These are phyloP conservation scores for Phaeolepiota aurea DNA, from an alignment of 768 basidiomycete species.

Conservation along the genomic window DNA sequence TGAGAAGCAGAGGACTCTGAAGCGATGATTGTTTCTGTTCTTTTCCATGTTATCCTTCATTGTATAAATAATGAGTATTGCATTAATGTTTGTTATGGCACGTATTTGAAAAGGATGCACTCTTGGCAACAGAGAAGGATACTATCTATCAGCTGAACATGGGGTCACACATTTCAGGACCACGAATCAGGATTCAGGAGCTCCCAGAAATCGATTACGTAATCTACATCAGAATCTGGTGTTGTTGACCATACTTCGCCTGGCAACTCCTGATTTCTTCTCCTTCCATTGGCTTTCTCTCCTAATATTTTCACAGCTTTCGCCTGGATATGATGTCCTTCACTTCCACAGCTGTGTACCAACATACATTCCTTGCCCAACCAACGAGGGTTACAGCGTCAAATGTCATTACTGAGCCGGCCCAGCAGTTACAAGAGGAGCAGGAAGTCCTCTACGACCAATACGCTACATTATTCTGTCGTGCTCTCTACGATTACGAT, in stretches of 20 bases:
- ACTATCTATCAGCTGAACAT: too few relatives aligned
- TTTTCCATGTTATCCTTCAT: background rate
- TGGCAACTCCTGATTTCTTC: background rate
- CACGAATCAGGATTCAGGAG: too few relatives aligned
- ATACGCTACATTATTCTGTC: conserved; percentile 75
- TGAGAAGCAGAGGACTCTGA: conserved; percentile 92
- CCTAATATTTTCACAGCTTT: conserved; percentile 6
- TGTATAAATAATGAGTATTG: too few relatives aligned
- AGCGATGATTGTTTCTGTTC: conserved; percentile 28
- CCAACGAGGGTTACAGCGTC: conserved; percentile 10
- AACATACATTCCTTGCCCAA: conserved; percentile 14
- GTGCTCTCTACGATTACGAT: conserved; percentile 86
- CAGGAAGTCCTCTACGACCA: conserved; percentile 42
- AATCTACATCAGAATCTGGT: too few relatives aligned
- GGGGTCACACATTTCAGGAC: too few relatives aligned
- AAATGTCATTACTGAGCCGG: conserved; percentile 9
- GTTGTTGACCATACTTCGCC: background rate
- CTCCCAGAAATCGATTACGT: too few relatives aligned
- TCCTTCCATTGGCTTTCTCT: conserved; percentile 3
- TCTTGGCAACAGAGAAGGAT: too few relatives aligned
- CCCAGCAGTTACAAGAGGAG: conserved; percentile 19
- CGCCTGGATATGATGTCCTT: conserved; percentile 17
- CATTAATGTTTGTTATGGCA: too few relatives aligned
- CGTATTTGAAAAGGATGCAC: too few relatives aligned
- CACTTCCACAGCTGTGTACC: conserved; percentile 21